Base-by-base conservation (phyloP, 2,329 filamentous ascomycete species). In the Thelonectria olida region DNA sequence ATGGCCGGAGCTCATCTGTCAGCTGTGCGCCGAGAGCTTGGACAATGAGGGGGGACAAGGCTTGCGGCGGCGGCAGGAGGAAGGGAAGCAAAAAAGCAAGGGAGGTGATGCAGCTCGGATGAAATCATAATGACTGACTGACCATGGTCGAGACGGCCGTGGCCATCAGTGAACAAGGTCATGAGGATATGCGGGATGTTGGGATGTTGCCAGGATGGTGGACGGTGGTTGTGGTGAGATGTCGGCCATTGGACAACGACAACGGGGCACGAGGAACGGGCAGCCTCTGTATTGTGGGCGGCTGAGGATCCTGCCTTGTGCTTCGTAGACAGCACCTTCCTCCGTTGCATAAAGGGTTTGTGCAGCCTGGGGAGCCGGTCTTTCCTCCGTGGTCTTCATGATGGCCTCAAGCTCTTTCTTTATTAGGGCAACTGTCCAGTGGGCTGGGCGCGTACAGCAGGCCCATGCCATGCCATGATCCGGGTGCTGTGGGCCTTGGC, bases 191-290 rank as follows among this genome's bases (percentile, higher is more conserved):
- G 22, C 19, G 23, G 23, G n/a, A n/a, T 34, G 48, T 28, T 52
- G 42, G 39, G 25, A 56, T 31, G 42, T n/a, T 45, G 42, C 42
- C 22, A 25, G 20, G 42, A 47, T 47, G 42, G 42, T 17, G 22
- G 53, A 63, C 41, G 54, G 53, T 59, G 60, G 60, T 41, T 60
- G 58, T 62, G 58, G 39, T 65, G 65, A 65, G 61, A 62, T 70
- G 65, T 65, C 66, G 67, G 65, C 66, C 61, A 71, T 61, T 58
- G 53, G 54, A 27, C 48, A 54, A 49, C 41, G 23, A 47, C 31
- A 61, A 52, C 53, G 53, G 57, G 50, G 17, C 44, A 49, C 67
- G 66, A 49, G 53, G 66, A 69, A 67, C 27, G 67, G 8, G 36
- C 36, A 39, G 36, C 38, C 31, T 34, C 31, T n/a, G n/a, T n/a